Evolutionary conservation across 2,329 filamentous ascomycete species (phyloP).

Genomic region (Monosporascus sp.): DNA sequence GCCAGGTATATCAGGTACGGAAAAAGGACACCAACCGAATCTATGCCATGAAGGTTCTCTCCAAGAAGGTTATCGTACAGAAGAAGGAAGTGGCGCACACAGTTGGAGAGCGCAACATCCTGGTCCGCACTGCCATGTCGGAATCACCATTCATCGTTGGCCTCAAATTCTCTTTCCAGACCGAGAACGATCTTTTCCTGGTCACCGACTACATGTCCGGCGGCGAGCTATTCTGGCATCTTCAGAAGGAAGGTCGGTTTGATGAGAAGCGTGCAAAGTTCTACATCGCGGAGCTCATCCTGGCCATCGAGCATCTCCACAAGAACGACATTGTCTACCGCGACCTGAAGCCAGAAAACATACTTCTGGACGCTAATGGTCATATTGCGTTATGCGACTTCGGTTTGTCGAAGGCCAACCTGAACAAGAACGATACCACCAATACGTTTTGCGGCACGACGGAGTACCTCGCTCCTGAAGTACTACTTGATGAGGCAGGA

Average conservation of each 20-base stretch:
- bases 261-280: conserved; percentile 94
- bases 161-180: conserved; percentile 98
- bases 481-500: conserved; percentile 89
- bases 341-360: conserved; percentile 96
- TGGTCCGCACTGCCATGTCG: conserved; percentile 90
- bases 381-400: conserved; percentile 98
- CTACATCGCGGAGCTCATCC: conserved; percentile 95
- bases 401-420: conserved; percentile 92
- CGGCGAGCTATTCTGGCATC: conserved; percentile 96
- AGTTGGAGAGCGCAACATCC: conserved; percentile 91
- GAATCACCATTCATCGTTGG: conserved; percentile 98
- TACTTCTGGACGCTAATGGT: conserved; percentile 90
- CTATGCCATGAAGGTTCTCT: conserved; percentile 98
- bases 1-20: conserved; percentile 95
- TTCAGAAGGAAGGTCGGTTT: conserved; percentile 95
- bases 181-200: conserved; percentile 91
- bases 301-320: conserved; percentile 91
- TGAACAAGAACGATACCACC: conserved; percentile 94
- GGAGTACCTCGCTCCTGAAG: conserved; percentile 93
- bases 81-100: conserved; percentile 99
- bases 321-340: conserved; percentile 97
- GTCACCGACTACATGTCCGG: conserved; percentile 99
- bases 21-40: conserved; percentile 96
- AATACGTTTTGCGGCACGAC: conserved; percentile 99
- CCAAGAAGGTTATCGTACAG: conserved; percentile 99